Evolutionary conservation across 495 filamentous ascomycete species (phyloP).

Genomic region (Geopyxis carbonaria): DNA sequence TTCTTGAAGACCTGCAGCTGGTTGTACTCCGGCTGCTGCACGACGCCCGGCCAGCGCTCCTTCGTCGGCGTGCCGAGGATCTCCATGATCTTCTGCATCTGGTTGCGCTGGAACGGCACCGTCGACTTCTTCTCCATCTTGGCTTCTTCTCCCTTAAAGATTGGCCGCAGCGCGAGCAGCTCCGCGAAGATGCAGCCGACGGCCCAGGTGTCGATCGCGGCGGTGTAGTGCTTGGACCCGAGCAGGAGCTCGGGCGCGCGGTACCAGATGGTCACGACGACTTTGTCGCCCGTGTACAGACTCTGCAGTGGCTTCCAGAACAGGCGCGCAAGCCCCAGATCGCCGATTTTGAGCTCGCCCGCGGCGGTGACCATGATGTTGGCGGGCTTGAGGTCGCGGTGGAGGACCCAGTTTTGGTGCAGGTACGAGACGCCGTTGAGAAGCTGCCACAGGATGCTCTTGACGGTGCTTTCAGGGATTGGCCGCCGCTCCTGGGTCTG

Average conservation of each 20-base stretch:
- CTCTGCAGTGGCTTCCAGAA: constrained; percentile 87
- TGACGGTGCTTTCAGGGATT: constrained; percentile 75
- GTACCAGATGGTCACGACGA: constrained; percentile 99
- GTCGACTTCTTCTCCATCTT: constrained; percentile 98
- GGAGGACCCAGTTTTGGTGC: constrained; percentile 92
- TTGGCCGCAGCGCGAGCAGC: constrained; percentile 72
- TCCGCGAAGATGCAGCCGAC: constrained; percentile 97
- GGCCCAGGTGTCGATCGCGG: constrained; percentile 93
- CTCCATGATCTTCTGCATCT: constrained; percentile 97
- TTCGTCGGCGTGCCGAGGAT: constrained; percentile 81
- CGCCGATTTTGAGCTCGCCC: constrained; percentile 84
- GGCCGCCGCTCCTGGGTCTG: constrained; percentile 59
- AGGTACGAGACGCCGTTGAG: constrained; percentile 88
- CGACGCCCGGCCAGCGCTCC: constrained; percentile 71
- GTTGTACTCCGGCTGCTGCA: constrained; percentile 61
- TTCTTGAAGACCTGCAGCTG: constrained; percentile 42
- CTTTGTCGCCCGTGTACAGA: constrained; percentile 88
- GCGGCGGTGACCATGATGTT: constrained; percentile 95
- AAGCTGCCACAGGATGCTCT: constrained; percentile 85
- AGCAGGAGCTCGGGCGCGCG: constrained; percentile 87
- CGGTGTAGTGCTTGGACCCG: constrained; percentile 83
- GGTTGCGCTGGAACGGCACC: constrained; percentile 91
- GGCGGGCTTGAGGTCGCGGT: constrained; percentile 90
- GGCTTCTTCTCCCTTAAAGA: constrained; percentile 97
- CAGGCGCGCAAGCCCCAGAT: constrained; percentile 76